These are phyloP conservation scores for Clarireedia homoeocarpa DNA, from an alignment of 2,329 filamentous ascomycete genomes.

Conservation along the genomic window DNA sequence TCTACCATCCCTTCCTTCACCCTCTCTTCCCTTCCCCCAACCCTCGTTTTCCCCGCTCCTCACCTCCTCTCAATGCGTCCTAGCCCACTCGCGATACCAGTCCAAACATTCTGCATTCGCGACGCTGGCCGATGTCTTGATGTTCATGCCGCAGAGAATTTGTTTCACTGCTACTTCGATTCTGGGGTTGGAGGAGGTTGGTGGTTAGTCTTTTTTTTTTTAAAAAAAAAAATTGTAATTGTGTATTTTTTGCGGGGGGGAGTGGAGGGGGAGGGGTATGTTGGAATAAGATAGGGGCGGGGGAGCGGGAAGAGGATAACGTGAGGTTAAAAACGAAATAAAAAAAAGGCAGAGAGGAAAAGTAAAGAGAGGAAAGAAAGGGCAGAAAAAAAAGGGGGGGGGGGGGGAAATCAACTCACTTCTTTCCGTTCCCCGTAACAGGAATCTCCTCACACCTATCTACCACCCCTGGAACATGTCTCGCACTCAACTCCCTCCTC, in stretches of 20 bases:
- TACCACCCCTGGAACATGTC: slow-evolving; percentile 81
- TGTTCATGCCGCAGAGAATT: slow-evolving; percentile 77
- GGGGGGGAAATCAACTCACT: slow-evolving; percentile 48
- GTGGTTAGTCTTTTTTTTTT: too few species aligned
- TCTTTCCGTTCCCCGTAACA: slow-evolving; percentile 91
- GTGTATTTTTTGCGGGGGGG: not conserved
- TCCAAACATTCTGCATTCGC: slow-evolving; percentile 82
- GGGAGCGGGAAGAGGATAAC: not conserved
- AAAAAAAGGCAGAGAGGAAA: not conserved
- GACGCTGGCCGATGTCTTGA: slow-evolving; percentile 89
- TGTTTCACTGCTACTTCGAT: slow-evolving; percentile 96
- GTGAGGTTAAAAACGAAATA: too few species aligned
- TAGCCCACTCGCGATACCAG: slow-evolving; percentile 78
- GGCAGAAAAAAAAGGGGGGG: not conserved
- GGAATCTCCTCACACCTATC: slow-evolving; percentile 76
- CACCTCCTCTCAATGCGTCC: not conserved
- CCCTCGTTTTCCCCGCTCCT: too few species aligned
- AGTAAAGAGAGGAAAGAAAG: not conserved
- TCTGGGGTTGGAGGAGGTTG: slow-evolving; percentile 33
- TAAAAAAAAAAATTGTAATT: too few species aligned
- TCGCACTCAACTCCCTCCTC: slow-evolving; percentile 70
- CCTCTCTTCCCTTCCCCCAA: too few species aligned
- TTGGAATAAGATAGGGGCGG: not conserved
- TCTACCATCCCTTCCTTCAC: too few species aligned
- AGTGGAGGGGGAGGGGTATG: not conserved